Evolutionary conservation across 192 early-diverging fungal genomes (phyloP).

Genomic region (Mortierella claussenii): DNA sequence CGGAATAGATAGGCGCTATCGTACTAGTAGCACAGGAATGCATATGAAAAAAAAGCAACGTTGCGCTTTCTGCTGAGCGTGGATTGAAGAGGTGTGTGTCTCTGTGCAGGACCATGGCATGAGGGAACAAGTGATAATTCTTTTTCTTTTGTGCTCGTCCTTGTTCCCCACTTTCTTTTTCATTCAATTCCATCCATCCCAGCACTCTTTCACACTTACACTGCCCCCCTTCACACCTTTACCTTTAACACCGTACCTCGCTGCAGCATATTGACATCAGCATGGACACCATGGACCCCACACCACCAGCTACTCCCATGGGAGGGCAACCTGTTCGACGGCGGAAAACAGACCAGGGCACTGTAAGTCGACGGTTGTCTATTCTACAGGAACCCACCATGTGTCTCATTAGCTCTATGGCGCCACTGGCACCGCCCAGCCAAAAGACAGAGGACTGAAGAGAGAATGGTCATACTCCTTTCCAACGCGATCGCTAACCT

Average conservation of each 20-base stretch:
- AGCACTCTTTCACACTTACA: background rate
- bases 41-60: no score
- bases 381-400: background rate
- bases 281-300: slow-evolving; percentile 6
- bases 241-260: no score
- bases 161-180: background rate
- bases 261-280: no score
- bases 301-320: background rate
- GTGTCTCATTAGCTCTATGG: background rate
- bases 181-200: background rate
- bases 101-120: no score
- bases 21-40: no score
- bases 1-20: background rate
- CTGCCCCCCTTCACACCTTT: background rate
- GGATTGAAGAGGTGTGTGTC: no score
- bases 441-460: no score
- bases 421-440: background rate
- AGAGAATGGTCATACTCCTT: no score
- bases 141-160: background rate
- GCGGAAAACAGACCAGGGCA: slow-evolving; percentile 14
- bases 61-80: no score
- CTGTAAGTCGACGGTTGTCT: no score
- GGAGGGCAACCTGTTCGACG: background rate
- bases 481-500: no score
- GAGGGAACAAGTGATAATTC: no score